Evolutionary conservation across 208 protist species (phyloP), one percentile per base, ranked within the genome.

Genomic region (Leishmania gerbilli): DNA sequence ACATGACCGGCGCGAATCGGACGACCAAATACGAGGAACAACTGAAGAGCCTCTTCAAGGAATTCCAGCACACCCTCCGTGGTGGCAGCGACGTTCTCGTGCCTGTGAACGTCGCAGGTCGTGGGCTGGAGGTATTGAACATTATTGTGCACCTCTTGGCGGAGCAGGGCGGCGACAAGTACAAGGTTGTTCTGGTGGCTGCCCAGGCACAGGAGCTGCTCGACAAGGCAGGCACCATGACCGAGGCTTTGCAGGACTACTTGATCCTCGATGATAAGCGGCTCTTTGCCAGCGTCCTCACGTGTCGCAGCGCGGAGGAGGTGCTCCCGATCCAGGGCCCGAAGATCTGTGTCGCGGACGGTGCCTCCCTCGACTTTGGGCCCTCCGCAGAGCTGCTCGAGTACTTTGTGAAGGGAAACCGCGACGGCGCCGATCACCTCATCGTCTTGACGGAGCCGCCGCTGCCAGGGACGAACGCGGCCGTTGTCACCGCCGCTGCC

Each of bases 51-150:
- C 91, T 98, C 42, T 95, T 97, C 71, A 87, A 91, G 60, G 89
- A 94, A 49, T 87, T 98, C 64, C 91, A 95, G 81, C 83, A 91
- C 79, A 95, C 95, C 9, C 84, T 98, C 56, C 92, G 95, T 81
- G 91, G 92, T 86, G 95, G 93, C 55, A 92, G 93, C 47, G 90
- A 96, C 79, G 91, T 98, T 11, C 85, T 98, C 17, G 89, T 98
- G n/a, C 95, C 95, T 24, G 91, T 95, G 45, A 89, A 90, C 64
- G 89, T 93, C 37, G 85, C 90, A 17, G 90, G 92, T 11, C 84
- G 93, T 27, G 95, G 95, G 15, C 83, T 98, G 15, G 93, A 98
- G 72, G 83, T 98, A 55, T 86, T 98, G 24, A 92, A 86, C 37
- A 90, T 90, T 34, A 84, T 98, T 27, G 84, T 86, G 34, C 92